These are phyloP conservation scores for Russula foetens DNA, from an alignment of 768 basidiomycete species.

Conservation along the genomic window DNA sequence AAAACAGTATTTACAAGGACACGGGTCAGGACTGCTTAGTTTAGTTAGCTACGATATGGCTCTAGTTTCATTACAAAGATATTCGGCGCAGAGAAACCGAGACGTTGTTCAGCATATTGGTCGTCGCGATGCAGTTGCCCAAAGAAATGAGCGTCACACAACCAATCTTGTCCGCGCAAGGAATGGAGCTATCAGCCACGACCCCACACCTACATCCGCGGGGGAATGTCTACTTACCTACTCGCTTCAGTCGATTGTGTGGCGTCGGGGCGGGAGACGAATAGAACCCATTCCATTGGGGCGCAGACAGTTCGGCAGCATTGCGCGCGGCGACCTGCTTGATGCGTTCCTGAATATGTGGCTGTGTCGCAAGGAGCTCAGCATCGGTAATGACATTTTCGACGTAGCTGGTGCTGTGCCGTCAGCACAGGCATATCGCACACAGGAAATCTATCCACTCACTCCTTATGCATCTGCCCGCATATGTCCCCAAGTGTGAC, in stretches of 20 bases:
- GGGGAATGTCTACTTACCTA: constrained; percentile 40
- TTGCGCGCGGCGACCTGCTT: constrained; percentile 49
- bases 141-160: constrained; percentile 64
- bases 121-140: constrained; percentile 57
- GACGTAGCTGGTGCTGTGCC: constrained; percentile 44
- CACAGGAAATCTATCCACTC: constrained; percentile 19
- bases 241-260: constrained; percentile 48
- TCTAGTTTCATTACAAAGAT: constrained; percentile 65
- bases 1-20: background rate
- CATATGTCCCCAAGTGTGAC: constrained; percentile 77
- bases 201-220: background rate
- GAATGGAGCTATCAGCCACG: background rate
- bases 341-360: constrained; percentile 63
- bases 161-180: constrained; percentile 59
- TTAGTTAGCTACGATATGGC: constrained; percentile 28
- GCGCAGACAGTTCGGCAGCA: constrained; percentile 23
- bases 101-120: constrained; percentile 44
- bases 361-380: constrained; percentile 53
- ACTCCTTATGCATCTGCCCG: constrained; percentile 70
- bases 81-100: constrained; percentile 75
- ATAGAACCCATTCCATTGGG: constrained; percentile 37
- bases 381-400: constrained; percentile 57
- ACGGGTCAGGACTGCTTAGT: background rate
- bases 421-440: constrained; percentile 8
- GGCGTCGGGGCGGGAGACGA: constrained; percentile 36